Base-by-base conservation (phyloP, 495 filamentous ascomycete species). In the Venustampulla echinocandica region DNA sequence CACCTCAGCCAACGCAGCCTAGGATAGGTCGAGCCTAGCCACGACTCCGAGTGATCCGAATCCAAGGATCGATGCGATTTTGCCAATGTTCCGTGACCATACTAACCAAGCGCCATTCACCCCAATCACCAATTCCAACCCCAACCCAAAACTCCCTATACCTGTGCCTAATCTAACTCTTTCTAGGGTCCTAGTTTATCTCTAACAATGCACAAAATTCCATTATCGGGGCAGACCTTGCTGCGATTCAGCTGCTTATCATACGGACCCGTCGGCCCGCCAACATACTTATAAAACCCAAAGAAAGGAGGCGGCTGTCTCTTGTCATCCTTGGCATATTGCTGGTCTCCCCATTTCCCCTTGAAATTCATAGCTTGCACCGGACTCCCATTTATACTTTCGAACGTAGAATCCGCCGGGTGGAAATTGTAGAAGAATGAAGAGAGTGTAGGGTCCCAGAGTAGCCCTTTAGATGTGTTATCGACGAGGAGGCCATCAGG, bases 281-380 rank as follows among this genome's bases (percentile, higher is more conserved):
- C 84, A 10, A 93, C 84, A 55, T 87, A 97, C 63, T 96, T 88
- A 50, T 90, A 92, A 57, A 93, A 84, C 1, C 90, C 90, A 44
- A 87, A 82, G 15, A 71, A 84, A 72, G 48, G 36, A n/a, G 27
- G 13, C 21, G 42, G 72, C 59, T 97, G 92, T n/a, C 89, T 76
- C 4, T 58, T 50, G 55, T 98, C 92, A 35, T 72, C 73, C 1
- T 94, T 64, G 0, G 82, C 80, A 51, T 94, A 95, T 56, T 82
- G 75, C 56, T 87, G 84, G 60, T 98, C 92, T 10, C 92, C 92
- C 92, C 92, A 98, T 47, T 80, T 79, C 20, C 92, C 92, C 14
- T 69, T 70, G 60, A 80, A 98, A 57, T 87, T 75, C 61, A 97
- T 95, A 84, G 88, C 95, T 40, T 74, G 75, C 0, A 79, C 83